Base-by-base conservation (phyloP, 1,284 basidiomycete species). In the Cystobasidium sp. region DNA sequence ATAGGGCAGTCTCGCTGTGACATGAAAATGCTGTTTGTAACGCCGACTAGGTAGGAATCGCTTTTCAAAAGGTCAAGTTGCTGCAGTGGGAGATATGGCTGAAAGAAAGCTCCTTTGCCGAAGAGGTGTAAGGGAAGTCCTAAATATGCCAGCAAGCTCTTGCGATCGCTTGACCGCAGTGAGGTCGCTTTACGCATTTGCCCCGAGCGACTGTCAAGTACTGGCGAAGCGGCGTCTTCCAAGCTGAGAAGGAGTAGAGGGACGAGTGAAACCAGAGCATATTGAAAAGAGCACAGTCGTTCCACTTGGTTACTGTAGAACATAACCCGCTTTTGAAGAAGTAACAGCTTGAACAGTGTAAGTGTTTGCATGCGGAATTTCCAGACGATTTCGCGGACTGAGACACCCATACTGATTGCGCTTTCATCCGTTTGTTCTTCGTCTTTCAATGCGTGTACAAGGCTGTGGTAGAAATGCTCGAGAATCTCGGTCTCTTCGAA, bases 21-120 rank as follows among this genome's bases (percentile, higher is more conserved):
- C 14, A 93, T 94, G 53, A 98, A 93, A 78, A 99, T 97, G 61
- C 91, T 89, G 82, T 99, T 99, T 8, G 96, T 99, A 76, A 93
- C 94, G 10, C 96, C 87, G 5, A 85, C 84, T 22, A 99, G 85
- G 90, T 92, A 99, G 75, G 90, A 89, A 56, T 86, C 86, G 3
- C 91, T 49, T 78, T 88, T 89, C 52, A 97, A 84, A 84, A 94
- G 88, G 78, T 98, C 96, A 18, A 97, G 86, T 82, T 99, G 95
- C 82, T 99, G 96, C 8, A 99, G 83, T 0, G 96, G 96, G 24
- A 99, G 86, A 83, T 98, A 99, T 0, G 96, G 97, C 83, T 99
- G 96, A 84, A 99, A 99, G 84, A 98, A 95, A 64, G 76, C 53
- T 51, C 80, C 78, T 68, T 81, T 72, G 52, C 83, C 83, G 75